Evolutionary conservation across 2,329 filamentous ascomycete genomes (phyloP), one percentile per base, ranked within the genome.

Genomic region (Berkeleyomyces basicola): DNA sequence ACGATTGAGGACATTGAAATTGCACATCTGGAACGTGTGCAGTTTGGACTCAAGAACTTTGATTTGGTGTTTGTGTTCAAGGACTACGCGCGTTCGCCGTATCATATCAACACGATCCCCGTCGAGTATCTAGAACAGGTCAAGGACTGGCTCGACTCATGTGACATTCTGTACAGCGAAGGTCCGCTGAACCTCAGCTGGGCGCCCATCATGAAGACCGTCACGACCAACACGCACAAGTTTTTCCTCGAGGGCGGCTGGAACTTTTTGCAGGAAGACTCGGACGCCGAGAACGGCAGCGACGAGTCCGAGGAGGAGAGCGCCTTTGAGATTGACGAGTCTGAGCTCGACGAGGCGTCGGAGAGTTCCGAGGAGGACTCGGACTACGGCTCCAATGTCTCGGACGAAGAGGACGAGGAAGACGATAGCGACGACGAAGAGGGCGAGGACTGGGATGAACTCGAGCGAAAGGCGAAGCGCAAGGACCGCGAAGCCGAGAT

Each of bases 151-250:
- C 82, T 99, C 7, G 92, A 99, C 74, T 91, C 87, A 1, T 91
- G 93, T 58, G 92, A 99, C 70, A 95, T 99, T 70, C 86, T 93
- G 16, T 97, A 86, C 77, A 88, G 84, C 10, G 95, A 99, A 74
- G 93, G 93, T 63, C 93, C 92, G 1, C 83, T 99, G 68, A 99
- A 99, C 76, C 80, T 99, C 63, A 97, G 97, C 79, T 99, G 93
- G 93, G 87, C 88, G 9, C 96, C 91, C 14, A 99, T 99, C 71
- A 99, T 99, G 90, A 99, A 99, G 80, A 99, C 93, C 0, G 91
- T 99, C 36, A 92, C 88, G 23, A 85, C 87, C 43, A 91, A 99
- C 71, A 89, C 93, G 1, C 92, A 99, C 71, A 83, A 87, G 68
- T 99, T 99, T 82, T 99, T 96, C 74, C 83, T 81, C 3, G 92